Conservation (phyloP, 2,329 filamentous ascomycete species). For the Epichloe coenophiala region DNA sequence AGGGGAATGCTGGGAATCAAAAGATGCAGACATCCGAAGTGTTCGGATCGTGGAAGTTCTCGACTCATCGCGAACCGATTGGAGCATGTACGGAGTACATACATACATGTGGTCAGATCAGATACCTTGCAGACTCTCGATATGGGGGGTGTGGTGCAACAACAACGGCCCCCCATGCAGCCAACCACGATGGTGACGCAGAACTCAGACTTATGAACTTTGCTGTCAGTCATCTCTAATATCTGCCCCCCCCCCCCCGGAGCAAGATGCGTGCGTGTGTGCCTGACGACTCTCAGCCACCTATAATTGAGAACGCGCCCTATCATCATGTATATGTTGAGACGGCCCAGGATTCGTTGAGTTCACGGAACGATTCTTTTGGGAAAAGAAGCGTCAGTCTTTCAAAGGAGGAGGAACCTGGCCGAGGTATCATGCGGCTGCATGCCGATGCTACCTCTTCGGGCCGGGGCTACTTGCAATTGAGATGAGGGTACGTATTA, state of each 20-base stretch:
- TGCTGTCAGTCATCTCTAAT: slow-evolving; percentile 3
- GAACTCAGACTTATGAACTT: neutral
- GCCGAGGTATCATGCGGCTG: neutral
- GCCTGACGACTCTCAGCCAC: slow-evolving; percentile 1
- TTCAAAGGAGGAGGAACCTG: neutral
- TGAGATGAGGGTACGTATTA: neutral
- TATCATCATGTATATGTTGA: neutral
- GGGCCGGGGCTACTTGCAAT: neutral
- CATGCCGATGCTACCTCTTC: neutral
- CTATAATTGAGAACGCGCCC: neutral
- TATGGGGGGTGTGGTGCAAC: neutral
- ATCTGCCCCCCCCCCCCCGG: neutral
- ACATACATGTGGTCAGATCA: neutral
- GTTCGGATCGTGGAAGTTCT: neutral
- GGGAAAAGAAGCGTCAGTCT: neutral
- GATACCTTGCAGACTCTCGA: slow-evolving; percentile 3
- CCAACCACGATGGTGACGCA: slow-evolving; percentile 2
- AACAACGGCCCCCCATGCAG: neutral
- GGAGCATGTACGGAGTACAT: neutral
- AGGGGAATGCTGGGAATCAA: neutral
- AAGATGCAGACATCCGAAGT: neutral
- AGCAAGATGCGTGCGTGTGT: neutral
- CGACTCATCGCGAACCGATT: neutral
- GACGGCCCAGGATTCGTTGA: neutral
- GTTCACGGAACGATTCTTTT: neutral